Base-by-base conservation (phyloP, 805 yeast genomes). In the Metschnikowia lochheadii region DNA sequence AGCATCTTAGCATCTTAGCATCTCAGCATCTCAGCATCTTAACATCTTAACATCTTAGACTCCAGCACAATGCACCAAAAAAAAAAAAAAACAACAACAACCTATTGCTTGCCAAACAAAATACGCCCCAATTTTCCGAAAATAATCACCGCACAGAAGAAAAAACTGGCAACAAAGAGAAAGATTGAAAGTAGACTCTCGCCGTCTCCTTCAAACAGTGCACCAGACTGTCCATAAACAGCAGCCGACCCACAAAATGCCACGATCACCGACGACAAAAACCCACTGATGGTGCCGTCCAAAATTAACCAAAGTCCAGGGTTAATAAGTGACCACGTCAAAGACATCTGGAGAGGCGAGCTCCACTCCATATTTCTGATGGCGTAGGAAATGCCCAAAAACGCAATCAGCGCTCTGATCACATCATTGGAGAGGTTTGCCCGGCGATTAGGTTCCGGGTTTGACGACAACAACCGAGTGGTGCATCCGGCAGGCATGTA, bases 71-170 rank as follows among this genome's bases (percentile, higher is more conserved):
- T 26, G 29, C 29, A 26, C 29, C 11, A 26, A 26, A 26, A 26
- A 6, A 21, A 6, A 21, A 18, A 18, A 18, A 18, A 2, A 18
- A 18, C 20, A 18, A 18, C 20, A 18, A 18, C 20, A 18, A 18
- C 11, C 43, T 34, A 48, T 5, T 15, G 21, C 40, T 53, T 49
- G 10, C 64, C 63, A 47, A 72, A 79, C 41, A 82, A 64, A 50
- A 73, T 79, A 63, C 87, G 78, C 14, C 89, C 88, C 48, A 85
- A 61, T 63, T 84, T 84, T 17, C 91, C 89, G 66, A 85, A 83
- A 23, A 85, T 75, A 37, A 85, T 72, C 43, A 81, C 69, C 0
- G 87, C 85, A 57, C 84, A 75, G 67, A 84, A 85, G 63, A 81
- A 79, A 67, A 83, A 83, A 62, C 87, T 79, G 3, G 79, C 83